These are phyloP conservation scores for Neurospora crassa DNA, from an alignment of 2,329 filamentous ascomycete genomes.

Conservation along the genomic window DNA sequence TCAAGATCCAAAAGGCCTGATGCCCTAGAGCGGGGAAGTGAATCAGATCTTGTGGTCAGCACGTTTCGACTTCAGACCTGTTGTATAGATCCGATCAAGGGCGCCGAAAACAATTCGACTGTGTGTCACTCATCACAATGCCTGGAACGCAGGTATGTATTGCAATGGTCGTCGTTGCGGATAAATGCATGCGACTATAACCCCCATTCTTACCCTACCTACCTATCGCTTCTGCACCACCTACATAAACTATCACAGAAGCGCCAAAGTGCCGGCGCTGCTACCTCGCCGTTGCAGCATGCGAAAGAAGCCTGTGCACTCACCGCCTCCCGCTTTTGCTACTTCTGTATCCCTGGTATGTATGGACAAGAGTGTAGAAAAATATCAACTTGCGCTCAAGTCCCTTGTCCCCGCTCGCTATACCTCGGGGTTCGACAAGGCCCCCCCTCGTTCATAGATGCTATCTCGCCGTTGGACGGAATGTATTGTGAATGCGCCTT, in stretches of 20 bases:
- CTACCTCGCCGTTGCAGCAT: not conserved
- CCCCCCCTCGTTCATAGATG: not conserved
- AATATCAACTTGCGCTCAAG: not conserved
- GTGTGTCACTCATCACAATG: not conserved
- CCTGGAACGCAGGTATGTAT: not conserved
- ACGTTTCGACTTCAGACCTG: not conserved
- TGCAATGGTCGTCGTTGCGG: not conserved
- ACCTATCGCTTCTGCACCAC: not conserved
- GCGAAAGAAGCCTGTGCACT: not conserved
- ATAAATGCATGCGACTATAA: not conserved
- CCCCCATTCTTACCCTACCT: not conserved
- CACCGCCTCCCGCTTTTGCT: not conserved
- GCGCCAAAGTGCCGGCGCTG: not conserved
- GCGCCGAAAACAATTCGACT: not conserved
- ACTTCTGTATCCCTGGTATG: not conserved
- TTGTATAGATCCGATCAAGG: not conserved
- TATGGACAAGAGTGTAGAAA: not conserved
- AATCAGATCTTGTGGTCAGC: not conserved
- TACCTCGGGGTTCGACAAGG: not conserved
- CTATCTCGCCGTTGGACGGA: not conserved
- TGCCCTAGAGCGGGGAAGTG: not conserved
- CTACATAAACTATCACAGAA: not conserved
- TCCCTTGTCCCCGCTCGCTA: not conserved
- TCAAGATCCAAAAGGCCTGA: not conserved
- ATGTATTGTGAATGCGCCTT: not conserved